Conservation (phyloP, 176 grass and related monocot genomes). For the Avena insularis region DNA sequence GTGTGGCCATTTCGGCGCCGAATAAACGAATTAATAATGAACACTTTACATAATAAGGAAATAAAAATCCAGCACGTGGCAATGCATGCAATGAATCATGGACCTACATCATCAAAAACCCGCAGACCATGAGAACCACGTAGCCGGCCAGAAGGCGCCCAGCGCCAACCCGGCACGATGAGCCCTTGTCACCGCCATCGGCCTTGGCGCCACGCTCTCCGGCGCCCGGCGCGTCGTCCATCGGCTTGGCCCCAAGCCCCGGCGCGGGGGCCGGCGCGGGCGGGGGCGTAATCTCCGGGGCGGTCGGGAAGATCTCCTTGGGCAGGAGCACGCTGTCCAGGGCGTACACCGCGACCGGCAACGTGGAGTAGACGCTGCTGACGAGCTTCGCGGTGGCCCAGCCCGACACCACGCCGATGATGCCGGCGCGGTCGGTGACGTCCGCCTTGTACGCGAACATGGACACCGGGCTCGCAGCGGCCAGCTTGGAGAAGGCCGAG, state of each 20-base stretch:
- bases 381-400: constrained; percentile 50
- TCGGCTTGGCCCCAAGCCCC: neutral
- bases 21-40: neutral
- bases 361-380: constrained; percentile 58
- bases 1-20: neutral
- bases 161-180: neutral
- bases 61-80: neutral
- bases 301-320: constrained; percentile 47
- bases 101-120: neutral
- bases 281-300: constrained; percentile 42
- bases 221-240: neutral
- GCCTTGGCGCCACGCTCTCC: neutral
- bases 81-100: neutral
- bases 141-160: neutral
- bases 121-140: constrained; percentile 3
- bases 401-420: constrained; percentile 29
- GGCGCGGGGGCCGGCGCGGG: constrained; percentile 27
- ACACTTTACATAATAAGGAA: neutral
- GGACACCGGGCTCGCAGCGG: constrained; percentile 31
- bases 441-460: constrained; percentile 54
- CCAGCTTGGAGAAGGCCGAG: constrained; percentile 54
- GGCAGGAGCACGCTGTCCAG: constrained; percentile 52
- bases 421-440: constrained; percentile 47
- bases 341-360: constrained; percentile 49
- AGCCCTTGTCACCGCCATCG: neutral